A percentile compares a stretch with the other conserved stretches of the same genome.
phyloP scores from a whole-genome alignment of 2,329 filamentous ascomycete genomes.

The Aspergillus sergii region DNA sequence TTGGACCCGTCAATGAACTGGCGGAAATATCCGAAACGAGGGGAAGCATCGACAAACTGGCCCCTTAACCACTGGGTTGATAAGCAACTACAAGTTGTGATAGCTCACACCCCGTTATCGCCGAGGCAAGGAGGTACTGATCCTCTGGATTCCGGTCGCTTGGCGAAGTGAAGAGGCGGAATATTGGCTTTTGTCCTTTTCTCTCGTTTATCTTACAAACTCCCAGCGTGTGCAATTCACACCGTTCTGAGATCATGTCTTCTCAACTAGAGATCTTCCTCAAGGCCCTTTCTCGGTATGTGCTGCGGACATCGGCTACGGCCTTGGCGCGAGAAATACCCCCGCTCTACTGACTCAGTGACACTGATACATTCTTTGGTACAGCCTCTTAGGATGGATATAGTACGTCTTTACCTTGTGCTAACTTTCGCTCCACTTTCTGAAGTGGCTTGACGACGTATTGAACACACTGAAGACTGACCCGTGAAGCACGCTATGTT shows the following conservation, averaged over 20 bases:
- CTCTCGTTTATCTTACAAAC: background rate
- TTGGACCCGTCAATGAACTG: background rate
- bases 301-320: slow-evolving; percentile 8
- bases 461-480: background rate
- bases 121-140: background rate
- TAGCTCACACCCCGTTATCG: background rate
- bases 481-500: slow-evolving; percentile 59
- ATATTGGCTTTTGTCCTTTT: background rate
- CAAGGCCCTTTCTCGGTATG: slow-evolving; percentile 47
- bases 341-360: background rate
- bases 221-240: background rate
- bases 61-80: background rate
- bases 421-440: background rate
- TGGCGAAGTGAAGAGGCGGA: background rate
- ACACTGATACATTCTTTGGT: slow-evolving; percentile 40
- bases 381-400: slow-evolving; percentile 70
- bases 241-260: slow-evolving; percentile 24
- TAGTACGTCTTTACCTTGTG: slow-evolving; percentile 52
- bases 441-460: background rate
- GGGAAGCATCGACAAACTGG: background rate
- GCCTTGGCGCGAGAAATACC: background rate
- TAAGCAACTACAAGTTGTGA: background rate
- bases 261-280: slow-evolving; percentile 40
- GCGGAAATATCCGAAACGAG: background rate
- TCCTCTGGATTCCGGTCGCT: background rate